These are phyloP conservation scores for Aphanomyces invadans DNA, from an alignment of 352 stramenopile species.

Conservation along the genomic window DNA sequence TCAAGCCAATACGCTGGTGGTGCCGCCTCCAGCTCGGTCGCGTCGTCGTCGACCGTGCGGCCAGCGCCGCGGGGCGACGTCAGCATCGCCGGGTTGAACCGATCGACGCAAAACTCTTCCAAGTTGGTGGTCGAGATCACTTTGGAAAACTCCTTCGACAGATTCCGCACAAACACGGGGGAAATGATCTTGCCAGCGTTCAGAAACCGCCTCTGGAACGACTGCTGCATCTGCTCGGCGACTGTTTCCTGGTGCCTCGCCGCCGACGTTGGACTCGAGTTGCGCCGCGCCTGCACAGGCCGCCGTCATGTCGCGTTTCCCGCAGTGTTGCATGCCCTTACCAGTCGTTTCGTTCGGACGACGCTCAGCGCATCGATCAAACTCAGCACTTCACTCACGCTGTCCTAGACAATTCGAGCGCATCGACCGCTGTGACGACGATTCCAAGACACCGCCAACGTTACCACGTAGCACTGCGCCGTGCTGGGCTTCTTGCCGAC, in stretches of 20 bases:
- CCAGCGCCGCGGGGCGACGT: neutral
- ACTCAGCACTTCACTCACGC: constrained; percentile 19
- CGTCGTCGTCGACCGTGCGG: neutral
- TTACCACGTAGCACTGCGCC: constrained; percentile 91
- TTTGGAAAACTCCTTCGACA: constrained; percentile 22
- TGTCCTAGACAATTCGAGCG: constrained; percentile 21
- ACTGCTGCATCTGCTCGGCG: neutral
- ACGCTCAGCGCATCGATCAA: constrained; percentile 8
- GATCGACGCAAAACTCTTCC: constrained; percentile 22
- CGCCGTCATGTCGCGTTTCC: too few relatives aligned
- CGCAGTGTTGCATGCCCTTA: too few relatives aligned
- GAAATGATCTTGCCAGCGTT: constrained; percentile 10
- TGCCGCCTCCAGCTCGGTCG: neutral
- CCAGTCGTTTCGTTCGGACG: neutral
- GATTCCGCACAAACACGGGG: constrained; percentile 15
- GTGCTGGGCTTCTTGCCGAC: constrained; percentile 96
- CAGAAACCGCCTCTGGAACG: constrained; percentile 17
- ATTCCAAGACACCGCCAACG: too few relatives aligned
- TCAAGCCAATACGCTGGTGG: neutral
- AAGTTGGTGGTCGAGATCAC: constrained; percentile 18
- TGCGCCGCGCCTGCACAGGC: neutral
- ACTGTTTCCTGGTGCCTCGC: too few relatives aligned
- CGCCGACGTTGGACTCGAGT: neutral
- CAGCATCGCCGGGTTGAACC: constrained; percentile 16
- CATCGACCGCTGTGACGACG: too few relatives aligned